Conservation (phyloP, 495 filamentous ascomycete species). For the Penicillium pulvis region DNA sequence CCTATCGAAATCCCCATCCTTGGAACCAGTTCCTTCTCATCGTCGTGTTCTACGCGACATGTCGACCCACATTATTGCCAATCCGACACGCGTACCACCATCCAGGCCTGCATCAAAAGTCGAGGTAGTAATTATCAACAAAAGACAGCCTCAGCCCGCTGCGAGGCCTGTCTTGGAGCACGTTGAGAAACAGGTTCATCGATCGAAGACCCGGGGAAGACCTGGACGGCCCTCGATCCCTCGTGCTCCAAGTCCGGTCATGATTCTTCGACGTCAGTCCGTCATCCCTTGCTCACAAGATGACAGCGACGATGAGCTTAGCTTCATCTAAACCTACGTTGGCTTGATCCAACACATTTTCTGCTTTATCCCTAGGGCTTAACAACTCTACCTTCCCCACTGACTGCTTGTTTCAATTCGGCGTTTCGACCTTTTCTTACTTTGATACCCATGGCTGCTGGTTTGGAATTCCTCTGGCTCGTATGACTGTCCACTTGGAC, state of each 20-base stretch:
- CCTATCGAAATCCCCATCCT: slow-evolving; percentile 9
- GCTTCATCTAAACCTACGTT: slow-evolving; percentile 36
- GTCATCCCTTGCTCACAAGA: slow-evolving; percentile 38
- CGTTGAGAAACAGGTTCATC: slow-evolving; percentile 24
- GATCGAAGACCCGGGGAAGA: slow-evolving; percentile 23
- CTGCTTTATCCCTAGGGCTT: neutral
- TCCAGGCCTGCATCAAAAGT: slow-evolving; percentile 22
- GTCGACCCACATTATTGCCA: slow-evolving; percentile 13
- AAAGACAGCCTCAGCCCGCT: slow-evolving; percentile 8
- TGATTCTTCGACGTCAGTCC: slow-evolving; percentile 6
- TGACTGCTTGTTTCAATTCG: neutral
- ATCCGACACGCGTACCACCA: neutral
- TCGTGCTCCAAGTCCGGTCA: neutral
- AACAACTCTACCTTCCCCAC: neutral
- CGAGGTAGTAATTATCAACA: slow-evolving; percentile 45
- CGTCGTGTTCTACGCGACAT: slow-evolving; percentile 24
- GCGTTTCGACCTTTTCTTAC: neutral
- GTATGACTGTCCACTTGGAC: neutral
- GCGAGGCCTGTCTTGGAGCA: slow-evolving; percentile 8
- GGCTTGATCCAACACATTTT: neutral
- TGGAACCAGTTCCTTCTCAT: slow-evolving; percentile 12
- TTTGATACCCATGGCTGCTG: neutral
- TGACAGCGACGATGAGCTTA: slow-evolving; percentile 49
- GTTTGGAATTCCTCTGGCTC: neutral
- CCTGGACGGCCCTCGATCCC: slow-evolving; percentile 17